Conservation (phyloP, 805 yeast genomes). For the Wickerhamomyces bovis region DNA sequence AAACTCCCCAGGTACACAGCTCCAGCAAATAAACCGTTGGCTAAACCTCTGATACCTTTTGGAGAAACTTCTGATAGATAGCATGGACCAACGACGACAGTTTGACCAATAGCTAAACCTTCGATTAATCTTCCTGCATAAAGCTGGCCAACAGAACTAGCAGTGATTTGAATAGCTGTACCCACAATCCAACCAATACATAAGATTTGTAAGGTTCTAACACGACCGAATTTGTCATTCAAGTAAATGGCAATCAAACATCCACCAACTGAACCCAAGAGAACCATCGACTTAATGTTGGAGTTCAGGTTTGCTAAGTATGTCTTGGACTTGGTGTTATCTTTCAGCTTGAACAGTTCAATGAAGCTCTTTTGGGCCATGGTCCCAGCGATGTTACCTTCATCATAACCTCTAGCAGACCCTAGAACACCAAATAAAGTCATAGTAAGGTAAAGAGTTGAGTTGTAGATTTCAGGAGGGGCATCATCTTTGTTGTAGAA, state of each 20-base stretch:
- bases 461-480: constrained; percentile 42
- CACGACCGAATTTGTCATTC: constrained; percentile 47
- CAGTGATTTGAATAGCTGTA: constrained; percentile 42
- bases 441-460: constrained; percentile 38
- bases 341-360: constrained; percentile 38
- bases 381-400: constrained; percentile 44
- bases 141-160: constrained; percentile 41
- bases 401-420: constrained; percentile 52
- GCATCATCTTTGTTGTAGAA: constrained; percentile 17
- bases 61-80: constrained; percentile 53
- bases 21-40: constrained; percentile 49
- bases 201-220: constrained; percentile 38
- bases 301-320: constrained; percentile 41
- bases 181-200: constrained; percentile 40
- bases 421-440: constrained; percentile 51
- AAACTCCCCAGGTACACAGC: constrained; percentile 53
- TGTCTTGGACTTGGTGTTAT: constrained; percentile 28
- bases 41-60: constrained; percentile 43
- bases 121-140: constrained; percentile 51
- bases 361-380: constrained; percentile 39
- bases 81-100: constrained; percentile 50
- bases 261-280: constrained; percentile 52
- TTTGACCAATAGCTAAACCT: constrained; percentile 52
- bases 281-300: constrained; percentile 55
- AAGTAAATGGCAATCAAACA: constrained; percentile 42